phyloP scores from a whole-genome alignment of 2,329 filamentous ascomycete species.

The Harringtonia aguacate region DNA sequence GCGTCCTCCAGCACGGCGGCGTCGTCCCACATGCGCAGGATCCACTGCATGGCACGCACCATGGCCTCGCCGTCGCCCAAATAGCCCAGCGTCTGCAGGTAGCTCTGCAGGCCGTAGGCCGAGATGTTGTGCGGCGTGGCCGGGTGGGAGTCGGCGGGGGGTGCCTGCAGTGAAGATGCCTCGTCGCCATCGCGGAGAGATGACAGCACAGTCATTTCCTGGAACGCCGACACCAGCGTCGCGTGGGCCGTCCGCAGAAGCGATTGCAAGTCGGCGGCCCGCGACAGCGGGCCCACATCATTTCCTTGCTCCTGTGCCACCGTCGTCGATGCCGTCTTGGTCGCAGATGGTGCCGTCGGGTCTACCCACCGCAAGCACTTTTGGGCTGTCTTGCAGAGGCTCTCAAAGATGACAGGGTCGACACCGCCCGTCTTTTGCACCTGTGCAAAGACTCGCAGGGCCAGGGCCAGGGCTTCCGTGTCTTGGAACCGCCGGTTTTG shows the following conservation, averaged over 20 bases:
- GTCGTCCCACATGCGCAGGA: slow-evolving; percentile 34
- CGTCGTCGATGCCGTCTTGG: background rate
- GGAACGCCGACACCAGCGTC: slow-evolving; percentile 11
- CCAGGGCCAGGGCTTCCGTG: slow-evolving; percentile 19
- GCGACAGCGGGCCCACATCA: too few relatives aligned
- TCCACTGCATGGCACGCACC: slow-evolving; percentile 46
- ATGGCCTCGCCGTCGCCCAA: slow-evolving; percentile 50
- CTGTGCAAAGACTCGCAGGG: slow-evolving; percentile 19
- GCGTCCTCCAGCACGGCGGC: slow-evolving; percentile 23
- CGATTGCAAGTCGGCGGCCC: background rate
- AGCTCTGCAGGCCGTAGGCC: slow-evolving; percentile 41
- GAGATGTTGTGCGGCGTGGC: slow-evolving; percentile 29
- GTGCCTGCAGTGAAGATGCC: too few relatives aligned
- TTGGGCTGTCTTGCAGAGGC: slow-evolving; percentile 17
- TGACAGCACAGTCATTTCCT: slow-evolving; percentile 15
- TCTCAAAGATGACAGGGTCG: slow-evolving; percentile 24
- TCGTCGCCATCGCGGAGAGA: too few relatives aligned
- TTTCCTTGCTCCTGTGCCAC: too few relatives aligned
- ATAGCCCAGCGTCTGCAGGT: slow-evolving; percentile 52
- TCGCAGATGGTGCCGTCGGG: background rate
- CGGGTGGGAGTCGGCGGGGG: background rate
- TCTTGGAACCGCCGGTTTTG: slow-evolving; percentile 14
- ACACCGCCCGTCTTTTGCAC: slow-evolving; percentile 19
- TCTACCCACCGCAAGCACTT: slow-evolving; percentile 8
- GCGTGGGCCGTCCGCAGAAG: slow-evolving; percentile 9